Evolutionary conservation across 208 protist species (phyloP).

Genomic region (Leishmania braziliensis): DNA sequence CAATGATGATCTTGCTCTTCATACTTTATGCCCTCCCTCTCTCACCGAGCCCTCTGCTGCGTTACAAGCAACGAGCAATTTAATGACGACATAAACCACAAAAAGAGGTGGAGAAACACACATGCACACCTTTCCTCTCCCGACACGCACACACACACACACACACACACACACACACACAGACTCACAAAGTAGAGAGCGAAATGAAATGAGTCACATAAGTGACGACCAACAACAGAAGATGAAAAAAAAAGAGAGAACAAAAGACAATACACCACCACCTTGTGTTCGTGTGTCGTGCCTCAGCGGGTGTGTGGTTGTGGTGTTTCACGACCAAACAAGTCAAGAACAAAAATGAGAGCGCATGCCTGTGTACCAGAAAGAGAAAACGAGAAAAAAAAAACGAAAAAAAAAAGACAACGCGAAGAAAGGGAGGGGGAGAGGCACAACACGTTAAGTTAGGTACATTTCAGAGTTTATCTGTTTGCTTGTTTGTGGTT

Average conservation of each 20-base stretch:
- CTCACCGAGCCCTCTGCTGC: background rate
- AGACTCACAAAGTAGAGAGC: background rate
- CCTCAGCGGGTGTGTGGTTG: background rate
- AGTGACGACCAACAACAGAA: background rate
- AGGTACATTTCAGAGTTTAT: background rate
- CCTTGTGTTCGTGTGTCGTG: background rate
- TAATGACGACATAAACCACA: background rate
- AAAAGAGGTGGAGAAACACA: background rate
- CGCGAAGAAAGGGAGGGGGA: background rate
- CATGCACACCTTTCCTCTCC: background rate
- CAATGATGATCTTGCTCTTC: background rate
- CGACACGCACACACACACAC: background rate
- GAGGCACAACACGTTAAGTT: background rate
- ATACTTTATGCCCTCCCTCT: background rate
- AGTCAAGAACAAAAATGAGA: slow-evolving; percentile 11
- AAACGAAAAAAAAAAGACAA: slow-evolving; percentile 19
- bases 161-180: background rate
- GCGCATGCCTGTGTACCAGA: background rate
- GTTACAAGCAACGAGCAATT: background rate
- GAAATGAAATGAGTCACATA: background rate
- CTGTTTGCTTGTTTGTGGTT: background rate
- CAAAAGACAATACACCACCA: background rate
- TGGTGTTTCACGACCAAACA: background rate
- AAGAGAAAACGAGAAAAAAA: background rate
- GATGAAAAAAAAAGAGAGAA: background rate